Evolutionary conservation across 495 filamentous ascomycete species (phyloP), one percentile per base, ranked within the genome.

Genomic region (Hypoxylon trugodes): DNA sequence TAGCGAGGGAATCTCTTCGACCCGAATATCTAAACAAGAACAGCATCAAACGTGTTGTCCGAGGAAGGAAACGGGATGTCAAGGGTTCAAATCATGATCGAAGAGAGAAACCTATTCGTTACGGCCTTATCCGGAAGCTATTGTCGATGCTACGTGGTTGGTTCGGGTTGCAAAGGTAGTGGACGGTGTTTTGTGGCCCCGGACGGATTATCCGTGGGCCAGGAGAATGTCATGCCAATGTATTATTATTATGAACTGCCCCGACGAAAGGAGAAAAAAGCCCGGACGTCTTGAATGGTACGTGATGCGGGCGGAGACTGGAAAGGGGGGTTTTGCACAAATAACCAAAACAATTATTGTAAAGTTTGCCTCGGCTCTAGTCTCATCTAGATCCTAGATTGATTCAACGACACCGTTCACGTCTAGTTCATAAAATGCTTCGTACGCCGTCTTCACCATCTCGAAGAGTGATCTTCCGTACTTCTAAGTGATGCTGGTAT

Each of bases 1-100:
- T 60, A 42, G 69, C 59, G 64, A 60, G 51, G 19, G 56, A 47
- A 55, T 60, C 47, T 55, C 49, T 67, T 59, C 59, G 52, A 61
- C 40, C 59, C 41, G 28, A 50, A 41, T 41, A 52, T 52, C 50
- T 48, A 42, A 43, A n/a, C 13, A 37, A 41, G 59, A 33, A 62
- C 51, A 61, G 46, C 55, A 33, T 46, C 58, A 48, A 43, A n/a
- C n/a, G n/a, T n/a, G 61, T 46, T 56, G 43, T 35, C 35, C 55
- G 46, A 40, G 42, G 55, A 38, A 42, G 47, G 49, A 46, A 61
- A 54, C n/a, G n/a, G 54, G 59, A 22, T 56, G 49, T 26, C 16
- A 59, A 41, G 25, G 47, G 50, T 24, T 40, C n/a, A n/a, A 41
- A 25, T 36, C 32, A 25, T 36, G 45, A 16, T 26, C 18, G 36